Percentiles rank a stretch among this genome's conserved stretches.
Evolutionary conservation across 352 stramenopile genomes (phyloP).

Genomic region (Paralagenidium karlingii): DNA sequence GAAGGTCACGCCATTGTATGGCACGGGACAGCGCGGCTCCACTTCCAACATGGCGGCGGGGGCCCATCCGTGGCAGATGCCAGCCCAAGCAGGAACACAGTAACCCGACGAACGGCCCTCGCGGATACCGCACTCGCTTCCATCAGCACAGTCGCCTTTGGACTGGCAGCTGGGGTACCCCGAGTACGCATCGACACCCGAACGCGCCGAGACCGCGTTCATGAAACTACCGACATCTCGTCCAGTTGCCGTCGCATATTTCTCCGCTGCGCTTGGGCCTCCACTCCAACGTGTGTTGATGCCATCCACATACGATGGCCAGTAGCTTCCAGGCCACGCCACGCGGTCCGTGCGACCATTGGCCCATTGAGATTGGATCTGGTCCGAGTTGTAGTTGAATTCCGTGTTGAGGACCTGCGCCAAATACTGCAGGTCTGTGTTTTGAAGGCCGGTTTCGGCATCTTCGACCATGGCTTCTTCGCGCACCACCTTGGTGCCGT

Average conservation of each 20-base stretch:
- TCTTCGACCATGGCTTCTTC: too few relatives aligned
- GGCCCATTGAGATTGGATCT: too few relatives aligned
- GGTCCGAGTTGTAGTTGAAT: too few relatives aligned
- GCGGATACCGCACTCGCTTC: slow-evolving; percentile 11
- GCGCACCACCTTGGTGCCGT: too few relatives aligned
- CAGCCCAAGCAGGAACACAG: slow-evolving; percentile 30
- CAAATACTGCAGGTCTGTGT: too few relatives aligned
- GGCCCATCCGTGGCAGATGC: slow-evolving; percentile 36
- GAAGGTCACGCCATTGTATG: slow-evolving; percentile 30
- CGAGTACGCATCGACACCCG: slow-evolving; percentile 9
- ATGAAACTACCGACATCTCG: slow-evolving; percentile 19
- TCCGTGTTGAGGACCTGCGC: too few relatives aligned
- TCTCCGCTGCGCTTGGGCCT: slow-evolving; percentile 20
- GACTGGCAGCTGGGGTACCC: background rate
- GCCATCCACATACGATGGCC: background rate
- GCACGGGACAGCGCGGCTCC: slow-evolving; percentile 27
- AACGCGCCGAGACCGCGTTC: slow-evolving; percentile 17
- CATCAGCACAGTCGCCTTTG: background rate
- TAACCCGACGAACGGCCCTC: slow-evolving; percentile 16
- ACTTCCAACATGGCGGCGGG: slow-evolving; percentile 21
- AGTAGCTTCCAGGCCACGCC: background rate
- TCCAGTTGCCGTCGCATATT: slow-evolving; percentile 34
- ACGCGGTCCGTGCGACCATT: too few relatives aligned
- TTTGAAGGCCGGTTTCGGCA: too few relatives aligned
- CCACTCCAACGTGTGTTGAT: slow-evolving; percentile 1